Evolutionary conservation across 106 monocot species (phyloP), one percentile per base, ranked within the genome.

Genomic region (Apostasia ramifera): DNA sequence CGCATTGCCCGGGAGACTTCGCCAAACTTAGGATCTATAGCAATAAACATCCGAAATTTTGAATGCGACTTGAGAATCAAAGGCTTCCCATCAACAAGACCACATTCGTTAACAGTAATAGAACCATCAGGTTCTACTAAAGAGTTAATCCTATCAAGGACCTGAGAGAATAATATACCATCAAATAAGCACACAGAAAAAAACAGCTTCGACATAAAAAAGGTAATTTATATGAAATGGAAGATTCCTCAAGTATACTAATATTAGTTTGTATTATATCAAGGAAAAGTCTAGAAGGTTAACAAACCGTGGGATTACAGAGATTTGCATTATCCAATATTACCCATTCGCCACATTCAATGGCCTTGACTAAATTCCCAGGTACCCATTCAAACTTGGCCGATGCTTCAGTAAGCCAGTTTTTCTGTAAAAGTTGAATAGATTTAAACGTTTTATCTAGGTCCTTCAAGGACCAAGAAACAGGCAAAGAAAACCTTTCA

Each of bases 1-100:
- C 98, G 70, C 98, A 98, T 93, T 62, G 98, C 98, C 75, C 98
- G 76, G 47, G 98, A 98, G 47, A 98, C 72, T 76, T 98, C 98
- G 56, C 98, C 98, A 83, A 83, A 79, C 59, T 68, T 92, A 3
- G 98, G 83, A 74, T 98, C 86, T 58, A 93, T 74, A 64, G 98
- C 88, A 13, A 98, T 79, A 73, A 98, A 98, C 90, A 98, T 87
- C 55, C 93, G 67, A 66, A 98, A 98, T 48, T 78, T 81, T 3
- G 89, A 79, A 73, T 98, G 98, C 2, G 90, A 78, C 15, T 69
- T 63, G 56, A 93, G 73, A 69, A 83, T 54, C 26, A 98, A 47
- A 66, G 92, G 87, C 47, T 82, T 88, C 55, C 90, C 93, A 73
- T 98, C 85, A 73, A 90, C 79, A 62, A 93, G 82, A 8, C 98